phyloP scores from a whole-genome alignment of 1,139 yeast species.

The Hanseniaspora sp. region DNA sequence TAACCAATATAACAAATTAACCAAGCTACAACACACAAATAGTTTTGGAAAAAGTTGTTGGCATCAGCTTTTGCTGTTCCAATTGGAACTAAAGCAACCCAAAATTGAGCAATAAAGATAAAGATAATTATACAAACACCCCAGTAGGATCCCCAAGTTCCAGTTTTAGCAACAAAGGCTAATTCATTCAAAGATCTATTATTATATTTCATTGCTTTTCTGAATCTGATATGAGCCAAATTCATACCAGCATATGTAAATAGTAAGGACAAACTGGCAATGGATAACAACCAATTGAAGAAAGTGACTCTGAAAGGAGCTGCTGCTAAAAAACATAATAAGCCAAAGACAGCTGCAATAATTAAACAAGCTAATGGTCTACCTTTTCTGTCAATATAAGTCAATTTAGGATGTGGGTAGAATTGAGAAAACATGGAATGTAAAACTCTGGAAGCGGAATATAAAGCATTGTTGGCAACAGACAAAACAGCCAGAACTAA shows the following conservation, averaged over 20 bases:
- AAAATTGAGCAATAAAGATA: conserved; percentile 45
- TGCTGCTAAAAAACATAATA: conserved; percentile 66
- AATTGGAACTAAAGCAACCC: conserved; percentile 59
- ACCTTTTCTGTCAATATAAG: conserved; percentile 47
- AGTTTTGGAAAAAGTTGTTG: conserved; percentile 43
- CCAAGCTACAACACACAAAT: conserved; percentile 51
- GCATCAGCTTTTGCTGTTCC: conserved; percentile 37
- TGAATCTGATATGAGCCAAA: conserved; percentile 46
- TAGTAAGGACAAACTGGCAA: conserved; percentile 72
- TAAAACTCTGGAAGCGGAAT: conserved; percentile 58
- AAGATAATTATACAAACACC: conserved; percentile 37
- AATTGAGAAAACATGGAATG: conserved; percentile 65
- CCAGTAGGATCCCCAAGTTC: conserved; percentile 40
- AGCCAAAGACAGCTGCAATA: conserved; percentile 63
- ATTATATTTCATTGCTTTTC: conserved; percentile 44
- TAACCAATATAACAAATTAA: conserved; percentile 42
- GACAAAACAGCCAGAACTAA: conserved; percentile 58
- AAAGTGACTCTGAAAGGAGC: conserved; percentile 52
- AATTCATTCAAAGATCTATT: conserved; percentile 42
- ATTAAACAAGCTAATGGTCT: conserved; percentile 49
- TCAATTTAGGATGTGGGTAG: conserved; percentile 38
- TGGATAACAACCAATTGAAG: conserved; percentile 67
- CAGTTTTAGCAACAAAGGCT: conserved; percentile 42
- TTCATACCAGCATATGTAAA: conserved; percentile 78
- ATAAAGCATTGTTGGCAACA: conserved; percentile 63